Percentiles rank a stretch among this genome's conserved stretches.
phyloP scores from a whole-genome alignment of 73 alveolate genomes.

The Blepharisma stoltei region DNA sequence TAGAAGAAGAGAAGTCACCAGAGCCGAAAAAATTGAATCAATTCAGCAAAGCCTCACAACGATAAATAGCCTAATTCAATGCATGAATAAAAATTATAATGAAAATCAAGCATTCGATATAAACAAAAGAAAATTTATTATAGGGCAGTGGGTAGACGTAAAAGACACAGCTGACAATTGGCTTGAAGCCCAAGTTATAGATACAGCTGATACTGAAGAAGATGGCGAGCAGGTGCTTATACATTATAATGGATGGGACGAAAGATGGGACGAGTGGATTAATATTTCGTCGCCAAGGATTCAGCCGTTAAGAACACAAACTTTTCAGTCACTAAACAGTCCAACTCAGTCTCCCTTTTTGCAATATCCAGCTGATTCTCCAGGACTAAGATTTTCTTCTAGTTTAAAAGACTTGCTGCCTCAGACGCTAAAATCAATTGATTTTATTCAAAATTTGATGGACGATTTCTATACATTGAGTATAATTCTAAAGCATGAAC shows the following conservation, averaged over 20 bases:
- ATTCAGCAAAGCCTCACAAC: conserved; percentile 45
- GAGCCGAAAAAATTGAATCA: conserved; percentile 46
- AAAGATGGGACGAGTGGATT: conserved; percentile 94
- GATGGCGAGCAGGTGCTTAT: conserved; percentile 56
- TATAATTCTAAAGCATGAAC: no score
- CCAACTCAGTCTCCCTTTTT: conserved; percentile 74
- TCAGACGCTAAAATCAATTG: background rate
- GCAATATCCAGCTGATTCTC: conserved; percentile 68
- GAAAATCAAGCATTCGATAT: no score
- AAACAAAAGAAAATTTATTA: conserved; percentile 49
- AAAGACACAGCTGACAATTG: conserved; percentile 92
- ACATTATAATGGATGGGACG: conserved; percentile 94
- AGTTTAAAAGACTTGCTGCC: background rate
- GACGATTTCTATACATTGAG: background rate
- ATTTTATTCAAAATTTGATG: background rate
- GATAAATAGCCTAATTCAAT: conserved; percentile 29
- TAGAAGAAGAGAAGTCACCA: conserved; percentile 39
- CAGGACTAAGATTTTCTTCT: background rate
- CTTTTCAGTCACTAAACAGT: conserved; percentile 72
- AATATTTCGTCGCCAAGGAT: conserved; percentile 67
- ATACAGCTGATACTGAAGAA: conserved; percentile 50
- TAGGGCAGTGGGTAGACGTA: conserved; percentile 91
- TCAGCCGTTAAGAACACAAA: conserved; percentile 73
- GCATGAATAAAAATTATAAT: background rate
- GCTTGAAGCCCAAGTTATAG: conserved; percentile 89